phyloP scores from a whole-genome alignment of 1,284 basidiomycete genomes.

The Cryptococcus sp. region DNA sequence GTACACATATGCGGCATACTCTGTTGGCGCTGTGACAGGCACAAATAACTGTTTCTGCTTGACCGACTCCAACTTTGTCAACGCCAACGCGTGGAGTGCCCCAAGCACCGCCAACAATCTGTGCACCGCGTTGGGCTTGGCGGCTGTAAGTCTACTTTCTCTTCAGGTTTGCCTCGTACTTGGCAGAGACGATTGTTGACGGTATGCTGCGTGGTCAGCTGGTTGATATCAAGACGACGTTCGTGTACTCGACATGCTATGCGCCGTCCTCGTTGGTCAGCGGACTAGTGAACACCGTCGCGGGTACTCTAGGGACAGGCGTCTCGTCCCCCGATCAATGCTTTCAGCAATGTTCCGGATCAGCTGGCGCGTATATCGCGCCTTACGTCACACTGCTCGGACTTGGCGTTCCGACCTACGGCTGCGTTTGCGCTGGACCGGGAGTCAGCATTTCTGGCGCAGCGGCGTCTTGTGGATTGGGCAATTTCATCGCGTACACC shows the following conservation, averaged over 20 bases:
- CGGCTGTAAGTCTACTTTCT: constrained; percentile 9
- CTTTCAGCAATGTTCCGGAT: constrained; percentile 7
- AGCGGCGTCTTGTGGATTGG: constrained; percentile 5
- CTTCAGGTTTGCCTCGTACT: no score
- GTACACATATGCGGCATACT: not conserved
- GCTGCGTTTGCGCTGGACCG: constrained; percentile 14
- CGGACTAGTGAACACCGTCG: constrained; percentile 1
- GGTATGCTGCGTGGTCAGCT: constrained; percentile 1
- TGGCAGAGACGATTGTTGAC: no score
- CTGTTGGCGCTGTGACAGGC: not conserved
- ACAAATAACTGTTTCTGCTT: not conserved
- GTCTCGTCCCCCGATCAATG: constrained; percentile 12
- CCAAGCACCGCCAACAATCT: not conserved
- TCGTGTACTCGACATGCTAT: constrained; percentile 8
- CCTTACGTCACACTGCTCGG: constrained; percentile 6
- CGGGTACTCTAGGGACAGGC: constrained; percentile 1
- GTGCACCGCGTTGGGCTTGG: not conserved
- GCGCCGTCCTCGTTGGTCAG: not conserved
- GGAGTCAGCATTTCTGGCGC: not conserved
- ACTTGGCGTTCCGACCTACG: constrained; percentile 4
- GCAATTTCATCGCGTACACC: constrained; percentile 8
- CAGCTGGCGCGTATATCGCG: constrained; percentile 8
- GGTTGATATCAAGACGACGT: constrained; percentile 9
- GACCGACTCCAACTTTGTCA: not conserved
- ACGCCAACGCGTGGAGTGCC: not conserved